Evolutionary conservation across 139 green algal genomes (phyloP).

Genomic region (Chlamydomonas schloesseri): DNA sequence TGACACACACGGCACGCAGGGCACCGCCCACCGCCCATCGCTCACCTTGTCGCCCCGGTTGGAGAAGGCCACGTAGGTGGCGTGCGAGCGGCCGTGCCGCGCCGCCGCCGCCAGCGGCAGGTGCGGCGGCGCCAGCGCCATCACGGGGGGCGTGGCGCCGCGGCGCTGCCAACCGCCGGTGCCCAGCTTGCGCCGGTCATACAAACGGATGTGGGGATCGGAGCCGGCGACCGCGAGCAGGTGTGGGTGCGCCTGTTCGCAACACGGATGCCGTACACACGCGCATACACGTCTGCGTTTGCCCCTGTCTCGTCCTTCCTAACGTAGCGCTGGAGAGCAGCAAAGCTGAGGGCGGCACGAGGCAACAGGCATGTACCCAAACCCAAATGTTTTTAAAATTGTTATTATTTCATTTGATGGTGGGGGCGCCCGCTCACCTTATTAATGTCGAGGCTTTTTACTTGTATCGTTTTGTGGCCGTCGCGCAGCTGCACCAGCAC

Average conservation of each 20-base stretch:
- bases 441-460: slow-evolving; percentile 82
- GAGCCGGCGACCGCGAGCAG: slow-evolving; percentile 79
- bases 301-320: no score
- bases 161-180: slow-evolving; percentile 11
- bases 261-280: no score
- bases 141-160: neutral
- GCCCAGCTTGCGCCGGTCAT: slow-evolving; percentile 76
- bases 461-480: slow-evolving; percentile 51
- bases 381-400: no score
- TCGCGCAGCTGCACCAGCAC: slow-evolving; percentile 61
- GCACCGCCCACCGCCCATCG: neutral
- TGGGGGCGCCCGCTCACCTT: slow-evolving; percentile 52
- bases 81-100: slow-evolving; percentile 52
- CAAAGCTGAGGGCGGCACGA: no score
- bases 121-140: slow-evolving; percentile 66
- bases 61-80: slow-evolving; percentile 78
- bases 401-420: no score
- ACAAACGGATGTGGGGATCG: slow-evolving; percentile 80
- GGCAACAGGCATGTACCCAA: no score
- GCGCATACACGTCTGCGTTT: no score
- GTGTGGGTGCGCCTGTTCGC: slow-evolving; percentile 67
- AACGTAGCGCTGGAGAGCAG: no score
- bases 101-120: slow-evolving; percentile 39
- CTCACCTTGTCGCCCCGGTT: slow-evolving; percentile 68
- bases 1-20: no score